Conservation (phyloP, 805 yeast genomes). For the Candida multigemmis region DNA sequence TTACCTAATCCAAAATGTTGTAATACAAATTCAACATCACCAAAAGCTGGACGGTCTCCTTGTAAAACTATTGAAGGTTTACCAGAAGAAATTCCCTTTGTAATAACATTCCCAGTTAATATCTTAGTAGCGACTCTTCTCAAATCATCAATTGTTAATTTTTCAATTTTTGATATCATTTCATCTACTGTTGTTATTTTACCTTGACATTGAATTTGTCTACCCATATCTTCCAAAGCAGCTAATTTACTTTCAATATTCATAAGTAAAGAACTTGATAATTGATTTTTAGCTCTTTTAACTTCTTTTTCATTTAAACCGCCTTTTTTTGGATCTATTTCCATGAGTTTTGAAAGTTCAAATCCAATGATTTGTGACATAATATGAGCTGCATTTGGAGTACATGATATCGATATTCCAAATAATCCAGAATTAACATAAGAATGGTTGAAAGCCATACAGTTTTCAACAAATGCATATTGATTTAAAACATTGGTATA, state of each 20-base stretch:
- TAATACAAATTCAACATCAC: conserved; percentile 66
- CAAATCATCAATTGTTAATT: conserved; percentile 59
- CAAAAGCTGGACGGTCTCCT: conserved; percentile 79
- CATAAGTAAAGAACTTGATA: conserved; percentile 82
- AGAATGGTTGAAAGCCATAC: conserved; percentile 81
- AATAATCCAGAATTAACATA: conserved; percentile 87
- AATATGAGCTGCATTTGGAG: conserved; percentile 79
- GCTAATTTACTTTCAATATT: conserved; percentile 88
- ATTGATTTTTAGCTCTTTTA: conserved; percentile 83
- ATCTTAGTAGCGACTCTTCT: conserved; percentile 66
- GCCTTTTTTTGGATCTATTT: conserved; percentile 31
- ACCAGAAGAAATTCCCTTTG: conserved; percentile 37
- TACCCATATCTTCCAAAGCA: conserved; percentile 90
- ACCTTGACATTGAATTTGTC: conserved; percentile 85
- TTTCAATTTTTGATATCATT: conserved; percentile 72
- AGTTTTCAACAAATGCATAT: conserved; percentile 84
- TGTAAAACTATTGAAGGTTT: conserved; percentile 83
- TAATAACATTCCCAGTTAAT: conserved; percentile 56
- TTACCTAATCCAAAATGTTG: conserved; percentile 67
- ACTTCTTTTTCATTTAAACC: conserved; percentile 68
- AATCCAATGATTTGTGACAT: conserved; percentile 68
- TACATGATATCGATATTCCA: conserved; percentile 78
- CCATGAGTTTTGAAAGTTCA: conserved; percentile 28
- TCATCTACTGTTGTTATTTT: conserved; percentile 65
- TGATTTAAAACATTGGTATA: conserved; percentile 88